Evolutionary conservation across 192 early-diverging fungal genomes (phyloP).

Genomic region (Powellomyces hirtus): DNA sequence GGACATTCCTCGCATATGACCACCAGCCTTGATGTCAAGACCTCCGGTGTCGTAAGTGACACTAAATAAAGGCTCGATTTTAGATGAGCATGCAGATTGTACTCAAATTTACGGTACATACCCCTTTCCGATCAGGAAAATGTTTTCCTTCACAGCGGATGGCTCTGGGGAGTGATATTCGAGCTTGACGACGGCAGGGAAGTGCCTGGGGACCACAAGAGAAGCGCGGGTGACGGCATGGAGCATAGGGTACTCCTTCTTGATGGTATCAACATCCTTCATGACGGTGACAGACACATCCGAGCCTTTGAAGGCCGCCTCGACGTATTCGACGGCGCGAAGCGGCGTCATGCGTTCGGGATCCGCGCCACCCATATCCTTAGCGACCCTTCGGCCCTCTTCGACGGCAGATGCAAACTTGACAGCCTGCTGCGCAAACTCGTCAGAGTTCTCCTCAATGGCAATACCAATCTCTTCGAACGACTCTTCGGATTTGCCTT

Average conservation of each 20-base stretch:
- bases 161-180: conserved; percentile 71
- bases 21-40: conserved; percentile 79
- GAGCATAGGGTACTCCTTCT: conserved; percentile 79
- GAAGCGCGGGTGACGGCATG: conserved; percentile 65
- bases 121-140: conserved; percentile 89
- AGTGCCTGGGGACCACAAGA: conserved; percentile 55
- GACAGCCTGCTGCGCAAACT: conserved; percentile 40
- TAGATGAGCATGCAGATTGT: too few relatives aligned
- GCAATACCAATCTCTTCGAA: conserved; percentile 61
- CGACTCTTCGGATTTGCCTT: conserved; percentile 41
- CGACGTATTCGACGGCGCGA: conserved; percentile 66
- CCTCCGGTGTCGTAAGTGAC: conserved; percentile 91
- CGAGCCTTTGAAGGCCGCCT: conserved; percentile 56
- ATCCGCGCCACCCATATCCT: conserved; percentile 81
- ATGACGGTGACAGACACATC: conserved; percentile 62
- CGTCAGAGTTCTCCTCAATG: conserved; percentile 27
- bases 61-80: too few relatives aligned
- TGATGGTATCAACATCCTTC: conserved; percentile 65
- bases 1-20: conserved; percentile 84
- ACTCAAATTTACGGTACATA: too few relatives aligned
- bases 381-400: conserved; percentile 65
- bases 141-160: conserved; percentile 71
- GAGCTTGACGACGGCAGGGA: conserved; percentile 62
- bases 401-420: conserved; percentile 67
- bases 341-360: conserved; percentile 87